Evolutionary conservation across 352 stramenopile species (phyloP), one percentile per base, ranked within the genome.

Genomic region (Halophytophthora batemanensis): DNA sequence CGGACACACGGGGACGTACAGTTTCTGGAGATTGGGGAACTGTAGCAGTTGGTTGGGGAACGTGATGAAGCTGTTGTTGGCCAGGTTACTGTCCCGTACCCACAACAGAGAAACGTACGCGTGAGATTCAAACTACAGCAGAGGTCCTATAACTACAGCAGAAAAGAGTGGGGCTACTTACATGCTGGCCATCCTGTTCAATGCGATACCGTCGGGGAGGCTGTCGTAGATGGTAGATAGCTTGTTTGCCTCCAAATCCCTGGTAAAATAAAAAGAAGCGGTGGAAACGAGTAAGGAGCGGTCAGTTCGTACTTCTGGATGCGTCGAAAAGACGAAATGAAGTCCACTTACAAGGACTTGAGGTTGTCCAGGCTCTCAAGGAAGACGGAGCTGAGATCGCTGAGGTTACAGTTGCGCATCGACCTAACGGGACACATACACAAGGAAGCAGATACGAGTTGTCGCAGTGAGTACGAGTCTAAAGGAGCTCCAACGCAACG

Each of bases 41-140:
- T 64, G 65, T 3, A 82, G 62, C n/a, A 77, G n/a, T 6, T 72
- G 57, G 8, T 22, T 18, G 7, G 69, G 72, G 31, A 82, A 76
- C n/a, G 51, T 34, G 6, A 56, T 62, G 23, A 82, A 71, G 6
- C 49, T 60, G 47, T 82, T 82, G 37, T 66, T 66, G 12, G 72
- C 55, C 47, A 82, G 53, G 48, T 74, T 78, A 35, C 71, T 82
- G 28, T 15, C 45, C 6, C 43, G 19, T 35, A 41, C 44, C 6
- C 22, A 35, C 10, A 50, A 34, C 2, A 6, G 7, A 25, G 37
- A 3, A n/a, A 18, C 46, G 4, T 23, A 34, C 28, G n/a, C 48
- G 35, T 62, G 38, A 66, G 45, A 56, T 17, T 38, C 11, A n/a
- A n/a, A n/a, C n/a, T n/a, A n/a, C n/a, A n/a, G n/a, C n/a, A n/a